A percentile compares a stretch with the other conserved stretches of the same genome.
Evolutionary conservation across 2,329 filamentous ascomycete species (phyloP).

Genomic region (Fusarium continuum): DNA sequence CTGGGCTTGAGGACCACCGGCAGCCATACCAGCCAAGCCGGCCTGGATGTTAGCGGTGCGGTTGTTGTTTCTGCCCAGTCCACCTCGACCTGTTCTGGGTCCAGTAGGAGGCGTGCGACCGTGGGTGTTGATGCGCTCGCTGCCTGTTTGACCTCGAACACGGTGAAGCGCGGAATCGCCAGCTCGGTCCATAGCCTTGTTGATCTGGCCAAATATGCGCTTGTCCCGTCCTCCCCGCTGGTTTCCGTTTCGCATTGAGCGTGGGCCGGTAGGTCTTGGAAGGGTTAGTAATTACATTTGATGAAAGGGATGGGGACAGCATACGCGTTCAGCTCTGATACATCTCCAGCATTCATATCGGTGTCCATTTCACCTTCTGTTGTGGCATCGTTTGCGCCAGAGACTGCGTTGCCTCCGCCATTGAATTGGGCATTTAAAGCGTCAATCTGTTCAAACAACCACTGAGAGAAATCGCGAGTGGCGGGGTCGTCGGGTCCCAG

Average conservation of each 20-base stretch:
- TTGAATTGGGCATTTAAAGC: conserved; percentile 70
- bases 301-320: conserved; percentile 44
- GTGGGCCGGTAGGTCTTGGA: conserved; percentile 87
- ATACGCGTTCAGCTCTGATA: conserved; percentile 66
- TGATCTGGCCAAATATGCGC: conserved; percentile 85
- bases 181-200: conserved; percentile 81
- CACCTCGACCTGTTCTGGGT: conserved; percentile 66
- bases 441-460: conserved; percentile 92
- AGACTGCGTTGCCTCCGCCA: conserved; percentile 50
- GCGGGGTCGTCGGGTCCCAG: conserved; percentile 84
- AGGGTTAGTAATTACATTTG: conserved; percentile 51
- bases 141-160: conserved; percentile 75
- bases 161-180: conserved; percentile 82
- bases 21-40: conserved; percentile 58
- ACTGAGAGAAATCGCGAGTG: conserved; percentile 84
- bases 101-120: conserved; percentile 76
- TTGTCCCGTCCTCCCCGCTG: conserved; percentile 72
- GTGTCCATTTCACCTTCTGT: conserved; percentile 66
- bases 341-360: conserved; percentile 73
- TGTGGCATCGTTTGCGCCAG: conserved; percentile 48
- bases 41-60: conserved; percentile 60
- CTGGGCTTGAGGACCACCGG: conserved; percentile 47
- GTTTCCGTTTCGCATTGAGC: conserved; percentile 84
- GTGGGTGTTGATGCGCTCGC: conserved; percentile 84
- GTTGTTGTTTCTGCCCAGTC: conserved; percentile 60